Evolutionary conservation across 768 basidiomycete genomes (phyloP), one percentile per base, ranked within the genome.

Genomic region (Pleurotus eryngii): DNA sequence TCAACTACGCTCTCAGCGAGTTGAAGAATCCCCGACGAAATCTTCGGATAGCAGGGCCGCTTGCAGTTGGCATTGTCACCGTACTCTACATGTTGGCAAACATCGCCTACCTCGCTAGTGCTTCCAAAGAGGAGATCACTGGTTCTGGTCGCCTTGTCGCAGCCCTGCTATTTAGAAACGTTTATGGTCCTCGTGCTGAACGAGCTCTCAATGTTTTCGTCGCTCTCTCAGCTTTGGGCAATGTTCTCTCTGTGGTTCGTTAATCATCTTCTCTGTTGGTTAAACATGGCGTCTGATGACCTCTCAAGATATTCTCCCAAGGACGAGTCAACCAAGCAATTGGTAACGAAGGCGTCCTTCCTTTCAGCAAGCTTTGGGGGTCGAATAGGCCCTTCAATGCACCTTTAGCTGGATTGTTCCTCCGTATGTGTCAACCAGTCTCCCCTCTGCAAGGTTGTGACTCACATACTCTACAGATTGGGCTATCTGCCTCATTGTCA

Each of bases 1-100:
- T 81, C 27, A 88, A 89, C 65, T 89, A 88, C 61, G 84, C 82
- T 0, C 72, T 89, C 11, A 79, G 81, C 1, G 87, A 90, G 57
- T 76, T 87, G 8, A 77, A 77, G 46, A 74, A 89, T 58, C 89
- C 88, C 0, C 70, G 79, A 5, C 76, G 80, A 18, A 89, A 86
- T 0, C 72, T 91, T 62, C 80, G 79, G 57, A 74, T 78, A n/a
- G 87, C 87, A 0, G 85, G 81, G 2, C 85, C 88, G 4, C 68
- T 85, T 1, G 86, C 85, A 0, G 77, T 90, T 56, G 58, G 65
- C 5, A 70, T 77, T 11, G 81, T 86, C 15, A 74, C 84, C 0
- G 64, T 80, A 0, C 70, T 84, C 5, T 90, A 89, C 63, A 22
- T 89, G 20, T 73, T 81, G 5, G 80, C 81, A 46, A 89, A 89